Conservation (phyloP, 1,139 yeast species). For the Pichia sp. region DNA sequence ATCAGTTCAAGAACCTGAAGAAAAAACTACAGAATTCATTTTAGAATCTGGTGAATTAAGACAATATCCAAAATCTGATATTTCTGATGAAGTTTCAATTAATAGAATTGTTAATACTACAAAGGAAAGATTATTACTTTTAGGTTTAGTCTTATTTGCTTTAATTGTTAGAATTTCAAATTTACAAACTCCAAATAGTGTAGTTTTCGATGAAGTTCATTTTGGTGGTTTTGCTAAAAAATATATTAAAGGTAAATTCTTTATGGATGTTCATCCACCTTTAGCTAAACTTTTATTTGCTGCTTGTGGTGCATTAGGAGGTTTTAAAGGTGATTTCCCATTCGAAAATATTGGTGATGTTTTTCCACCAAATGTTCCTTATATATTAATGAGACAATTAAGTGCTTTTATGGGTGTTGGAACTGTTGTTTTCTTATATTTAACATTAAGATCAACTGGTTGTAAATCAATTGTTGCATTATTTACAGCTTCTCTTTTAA, state of each 20-base stretch:
- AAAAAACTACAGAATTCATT: conserved; percentile 31
- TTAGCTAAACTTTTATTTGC: conserved; percentile 86
- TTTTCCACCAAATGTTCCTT: conserved; percentile 60
- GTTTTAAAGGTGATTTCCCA: conserved; percentile 69
- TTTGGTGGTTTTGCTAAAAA: conserved; percentile 76
- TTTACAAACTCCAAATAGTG: conserved; percentile 64
- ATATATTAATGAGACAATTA: conserved; percentile 75
- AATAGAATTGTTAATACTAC: conserved; percentile 31
- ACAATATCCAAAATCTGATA: conserved; percentile 37
- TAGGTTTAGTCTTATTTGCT: conserved; percentile 48
- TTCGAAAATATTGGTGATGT: conserved; percentile 67
- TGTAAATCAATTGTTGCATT: conserved; percentile 73
- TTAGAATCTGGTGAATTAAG: conserved; percentile 36
- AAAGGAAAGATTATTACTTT: conserved; percentile 39
- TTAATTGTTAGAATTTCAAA: conserved; percentile 52
- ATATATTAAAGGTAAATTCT: conserved; percentile 64
- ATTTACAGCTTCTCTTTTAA: conserved; percentile 57
- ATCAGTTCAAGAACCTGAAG: conserved; percentile 9
- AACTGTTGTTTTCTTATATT: conserved; percentile 68
- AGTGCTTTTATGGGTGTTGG: conserved; percentile 80
- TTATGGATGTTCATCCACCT: conserved; percentile 96
- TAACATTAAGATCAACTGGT: conserved; percentile 83
- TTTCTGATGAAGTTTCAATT: conserved; percentile 35
- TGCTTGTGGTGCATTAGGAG: conserved; percentile 64
- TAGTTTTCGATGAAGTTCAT: conserved; percentile 91